phyloP scores from a whole-genome alignment of 176 grass and related monocot genomes.

The Paspalum vaginatum region DNA sequence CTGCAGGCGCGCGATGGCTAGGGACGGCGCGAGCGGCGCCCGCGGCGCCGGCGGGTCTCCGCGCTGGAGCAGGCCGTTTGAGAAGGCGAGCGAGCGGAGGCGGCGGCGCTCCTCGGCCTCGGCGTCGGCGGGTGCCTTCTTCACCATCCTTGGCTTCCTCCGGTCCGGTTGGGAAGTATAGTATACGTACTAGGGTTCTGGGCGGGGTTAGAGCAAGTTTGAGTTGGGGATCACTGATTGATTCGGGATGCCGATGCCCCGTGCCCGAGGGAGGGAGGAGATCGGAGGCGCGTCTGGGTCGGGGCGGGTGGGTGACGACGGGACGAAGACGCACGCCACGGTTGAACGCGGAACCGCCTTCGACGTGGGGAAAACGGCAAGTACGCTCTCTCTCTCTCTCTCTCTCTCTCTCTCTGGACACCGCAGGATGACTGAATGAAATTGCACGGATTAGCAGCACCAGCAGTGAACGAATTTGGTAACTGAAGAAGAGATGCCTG shows the following conservation, averaged over 20 bases:
- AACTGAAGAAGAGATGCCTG: too few relatives aligned
- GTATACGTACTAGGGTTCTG: constrained; percentile 7
- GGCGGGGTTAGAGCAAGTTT: background rate
- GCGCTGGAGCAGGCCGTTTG: constrained; percentile 64
- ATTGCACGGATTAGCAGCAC: too few relatives aligned
- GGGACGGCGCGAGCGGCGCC: constrained; percentile 52
- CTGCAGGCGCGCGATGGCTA: constrained; percentile 63
- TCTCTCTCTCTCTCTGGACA: too few relatives aligned
- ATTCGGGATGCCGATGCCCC: background rate
- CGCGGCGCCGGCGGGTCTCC: constrained; percentile 44
- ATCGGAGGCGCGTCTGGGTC: background rate
- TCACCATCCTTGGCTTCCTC: constrained; percentile 47
- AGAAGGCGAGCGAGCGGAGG: constrained; percentile 69
- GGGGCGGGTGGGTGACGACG: background rate
- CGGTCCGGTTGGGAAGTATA: background rate
- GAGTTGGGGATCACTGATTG: background rate
- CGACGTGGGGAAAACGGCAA: background rate
- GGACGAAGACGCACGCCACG: background rate
- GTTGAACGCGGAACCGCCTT: background rate
- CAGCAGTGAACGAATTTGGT: too few relatives aligned
- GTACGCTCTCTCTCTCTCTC: too few relatives aligned
- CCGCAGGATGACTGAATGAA: too few relatives aligned
- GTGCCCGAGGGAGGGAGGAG: too few relatives aligned
- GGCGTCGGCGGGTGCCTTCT: constrained; percentile 38
- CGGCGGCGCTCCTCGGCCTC: constrained; percentile 63